Base-by-base conservation (phyloP, 371 early-diverging fungal species). In the Mortierella sp. region DNA sequence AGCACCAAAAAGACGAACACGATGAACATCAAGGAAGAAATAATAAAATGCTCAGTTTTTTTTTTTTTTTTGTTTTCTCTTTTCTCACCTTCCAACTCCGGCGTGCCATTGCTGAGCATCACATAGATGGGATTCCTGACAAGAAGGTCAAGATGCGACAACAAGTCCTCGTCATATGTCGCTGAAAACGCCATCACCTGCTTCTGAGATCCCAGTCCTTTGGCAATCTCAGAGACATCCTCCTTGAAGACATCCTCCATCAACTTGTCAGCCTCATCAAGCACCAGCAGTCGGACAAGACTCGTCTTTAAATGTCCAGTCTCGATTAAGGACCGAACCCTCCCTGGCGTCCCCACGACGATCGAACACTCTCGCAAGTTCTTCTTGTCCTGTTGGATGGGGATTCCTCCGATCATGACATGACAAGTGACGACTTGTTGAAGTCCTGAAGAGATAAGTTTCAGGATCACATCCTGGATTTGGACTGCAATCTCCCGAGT, bases 251-350 rank as follows among this genome's bases (percentile, higher is more conserved):
- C 63, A 14, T 78, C 83, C 14, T 84, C 83, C 86, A 89, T 86
- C 84, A 98, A 83, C 68, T 95, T 95, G 80, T 98, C 99, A 6
- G 99, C 99, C 75, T 98, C 99, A 70, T 98, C 99, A 52, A 99
- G 72, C 28, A 99, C 91, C 23, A 97, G 82, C 61, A 97, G 82
- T 49, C 89, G 92, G 46, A 99, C 86, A 21, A 88, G 52, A 12
- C 80, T 75, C 2, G 92, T 84, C 6, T 81, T 80, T 19, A 97
- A 67, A 42, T 84, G 79, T 2, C 90, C 85, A 9, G 86, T 72
- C 26, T 87, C 78, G 31, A 97, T 85, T 83, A 96, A 83, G 42
- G 94, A 91, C 69, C 87, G 88, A 3, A 99, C 82, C 52, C 99
- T 84, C 23, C 97, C 84, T 59, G 99, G 99, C 7, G 99, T 97